These are phyloP conservation scores for Tolypocladium endophyticum DNA, from an alignment of 2,329 filamentous ascomycete genomes.

Conservation along the genomic window DNA sequence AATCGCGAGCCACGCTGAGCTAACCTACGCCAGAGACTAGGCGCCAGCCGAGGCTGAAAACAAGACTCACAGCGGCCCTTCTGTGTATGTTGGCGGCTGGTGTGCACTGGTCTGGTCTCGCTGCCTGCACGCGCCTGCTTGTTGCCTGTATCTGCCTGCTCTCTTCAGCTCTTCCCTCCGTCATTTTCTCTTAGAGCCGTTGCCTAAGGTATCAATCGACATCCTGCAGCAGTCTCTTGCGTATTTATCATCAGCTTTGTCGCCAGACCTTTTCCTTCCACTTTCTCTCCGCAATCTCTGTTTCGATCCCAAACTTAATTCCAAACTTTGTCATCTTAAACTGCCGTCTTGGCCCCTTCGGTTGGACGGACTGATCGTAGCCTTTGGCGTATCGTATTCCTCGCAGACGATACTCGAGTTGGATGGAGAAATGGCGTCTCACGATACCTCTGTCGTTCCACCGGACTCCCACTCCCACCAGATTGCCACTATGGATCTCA, in stretches of 20 bases:
- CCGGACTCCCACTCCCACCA: constrained; percentile 7
- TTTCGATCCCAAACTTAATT: too few species aligned
- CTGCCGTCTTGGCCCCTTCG: not conserved
- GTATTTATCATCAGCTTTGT: not conserved
- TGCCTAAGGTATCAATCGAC: not conserved
- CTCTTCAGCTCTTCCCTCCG: not conserved
- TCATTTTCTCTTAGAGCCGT: not conserved
- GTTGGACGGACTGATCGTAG: not conserved
- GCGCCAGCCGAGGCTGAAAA: not conserved
- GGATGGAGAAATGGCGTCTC: constrained; percentile 8
- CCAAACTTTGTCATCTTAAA: not conserved
- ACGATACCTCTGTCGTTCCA: constrained; percentile 6
- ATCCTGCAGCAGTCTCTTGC: not conserved
- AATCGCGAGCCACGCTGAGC: not conserved
- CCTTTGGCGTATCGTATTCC: not conserved
- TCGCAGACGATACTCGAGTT: not conserved
- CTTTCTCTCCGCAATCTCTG: not conserved
- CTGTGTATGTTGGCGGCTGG: too few species aligned
- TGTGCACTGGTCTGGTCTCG: not conserved
- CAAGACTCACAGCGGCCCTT: not conserved
- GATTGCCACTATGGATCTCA: constrained; percentile 2
- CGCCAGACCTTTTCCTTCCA: not conserved
- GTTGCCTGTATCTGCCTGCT: not conserved
- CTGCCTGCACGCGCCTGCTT: not conserved
- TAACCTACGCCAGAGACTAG: not conserved